phyloP scores from a whole-genome alignment of 495 filamentous ascomycete genomes.

The Daldinia childiae region DNA sequence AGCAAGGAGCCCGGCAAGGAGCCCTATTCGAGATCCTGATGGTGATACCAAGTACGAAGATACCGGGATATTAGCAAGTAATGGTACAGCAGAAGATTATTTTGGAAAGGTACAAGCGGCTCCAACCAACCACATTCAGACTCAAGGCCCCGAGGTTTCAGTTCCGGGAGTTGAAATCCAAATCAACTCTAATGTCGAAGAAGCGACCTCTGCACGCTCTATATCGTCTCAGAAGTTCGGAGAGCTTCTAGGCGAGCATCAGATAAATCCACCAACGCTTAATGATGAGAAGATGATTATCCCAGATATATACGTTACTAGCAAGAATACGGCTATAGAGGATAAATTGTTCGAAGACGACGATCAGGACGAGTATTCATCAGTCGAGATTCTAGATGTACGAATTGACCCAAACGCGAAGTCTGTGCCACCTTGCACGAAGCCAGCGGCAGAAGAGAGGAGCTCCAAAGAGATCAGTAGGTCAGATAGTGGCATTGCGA shows the following conservation, averaged over 20 bases:
- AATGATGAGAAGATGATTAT: slow-evolving; percentile 24
- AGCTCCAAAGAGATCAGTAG: slow-evolving; percentile 42
- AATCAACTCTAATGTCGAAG: slow-evolving; percentile 44
- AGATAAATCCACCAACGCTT: slow-evolving; percentile 4
- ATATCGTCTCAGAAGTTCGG: not conserved
- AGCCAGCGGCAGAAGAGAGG: slow-evolving; percentile 4
- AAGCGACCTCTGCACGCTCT: slow-evolving; percentile 38
- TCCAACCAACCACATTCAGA: not conserved
- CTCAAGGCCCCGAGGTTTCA: not conserved
- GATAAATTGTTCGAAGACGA: slow-evolving; percentile 61
- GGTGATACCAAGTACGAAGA: not conserved
- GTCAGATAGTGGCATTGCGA: slow-evolving; percentile 58
- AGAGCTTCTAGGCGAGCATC: slow-evolving; percentile 13
- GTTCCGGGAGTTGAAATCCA: not conserved
- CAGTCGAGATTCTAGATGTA: slow-evolving; percentile 52
- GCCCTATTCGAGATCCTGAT: slow-evolving; percentile 27
- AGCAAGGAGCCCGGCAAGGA: slow-evolving; percentile 45
- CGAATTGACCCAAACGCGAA: slow-evolving; percentile 55
- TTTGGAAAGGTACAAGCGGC: slow-evolving; percentile 3
- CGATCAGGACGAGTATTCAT: slow-evolving; percentile 49
- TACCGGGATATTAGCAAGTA: not conserved
- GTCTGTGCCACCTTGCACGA: slow-evolving; percentile 34
- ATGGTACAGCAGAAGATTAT: slow-evolving; percentile 2
- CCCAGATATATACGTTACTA: slow-evolving; percentile 55
- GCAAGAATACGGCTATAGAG: slow-evolving; percentile 58